Evolutionary conservation across 306 rosid species (phyloP).

Genomic region (Glycine tomentella): DNA sequence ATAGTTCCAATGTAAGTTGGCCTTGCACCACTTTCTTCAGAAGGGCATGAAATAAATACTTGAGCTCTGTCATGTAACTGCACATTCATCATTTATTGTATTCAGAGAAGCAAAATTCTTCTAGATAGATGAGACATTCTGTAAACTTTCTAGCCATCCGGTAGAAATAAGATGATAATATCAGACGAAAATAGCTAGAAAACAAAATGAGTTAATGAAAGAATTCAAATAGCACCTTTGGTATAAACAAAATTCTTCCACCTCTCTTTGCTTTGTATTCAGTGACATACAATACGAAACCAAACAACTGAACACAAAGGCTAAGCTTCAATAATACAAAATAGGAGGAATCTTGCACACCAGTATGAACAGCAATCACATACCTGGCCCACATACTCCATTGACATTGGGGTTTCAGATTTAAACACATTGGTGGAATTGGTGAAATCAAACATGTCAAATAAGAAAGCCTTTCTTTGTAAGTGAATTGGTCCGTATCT

Average conservation of each 20-base stretch:
- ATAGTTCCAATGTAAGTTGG: conserved; percentile 78
- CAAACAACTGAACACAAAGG: conserved; percentile 74
- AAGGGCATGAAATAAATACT: conserved; percentile 74
- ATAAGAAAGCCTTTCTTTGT: conserved; percentile 56
- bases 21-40: conserved; percentile 53
- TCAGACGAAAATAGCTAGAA: conserved; percentile 30
- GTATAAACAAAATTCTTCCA: conserved; percentile 62
- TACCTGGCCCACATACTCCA: conserved; percentile 92
- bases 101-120: conserved; percentile 35
- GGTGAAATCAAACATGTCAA: conserved; percentile 62
- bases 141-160: conserved; percentile 12
- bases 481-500: conserved; percentile 76
- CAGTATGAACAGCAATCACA: conserved; percentile 37
- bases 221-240: conserved; percentile 58
- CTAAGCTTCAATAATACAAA: conserved; percentile 41
- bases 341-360: conserved; percentile 38
- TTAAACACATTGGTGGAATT: conserved; percentile 54
- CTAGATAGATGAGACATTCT: conserved; percentile 23
- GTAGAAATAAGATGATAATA: conserved; percentile 31
- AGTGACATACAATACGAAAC: conserved; percentile 72
- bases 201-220: conserved; percentile 14
- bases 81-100: conserved; percentile 45
- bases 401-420: conserved; percentile 77
- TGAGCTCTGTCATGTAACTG: conserved; percentile 99
- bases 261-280: conserved; percentile 64